These are phyloP conservation scores for Calendula officinalis DNA, from an alignment of 129 eudicot genomes.

Conservation along the genomic window DNA sequence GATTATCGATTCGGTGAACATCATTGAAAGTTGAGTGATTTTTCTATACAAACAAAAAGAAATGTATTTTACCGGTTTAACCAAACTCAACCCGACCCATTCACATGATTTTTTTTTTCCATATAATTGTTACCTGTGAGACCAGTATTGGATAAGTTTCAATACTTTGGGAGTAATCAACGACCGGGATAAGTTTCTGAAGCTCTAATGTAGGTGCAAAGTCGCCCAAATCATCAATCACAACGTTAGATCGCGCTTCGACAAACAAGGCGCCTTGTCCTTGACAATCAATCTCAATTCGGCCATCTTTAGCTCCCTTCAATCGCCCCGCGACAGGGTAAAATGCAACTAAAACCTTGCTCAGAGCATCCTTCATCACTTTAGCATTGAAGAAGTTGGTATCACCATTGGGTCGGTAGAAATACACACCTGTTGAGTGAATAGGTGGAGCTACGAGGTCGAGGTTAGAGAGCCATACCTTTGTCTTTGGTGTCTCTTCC, in stretches of 20 bases:
- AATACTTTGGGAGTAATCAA: background rate
- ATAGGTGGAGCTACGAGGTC: background rate
- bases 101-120: too few species aligned
- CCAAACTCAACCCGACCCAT: too few species aligned
- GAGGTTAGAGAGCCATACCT: conserved; percentile 4
- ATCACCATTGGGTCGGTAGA: conserved; percentile 9
- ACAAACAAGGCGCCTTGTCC: conserved; percentile 15
- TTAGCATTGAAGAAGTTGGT: conserved; percentile 7
- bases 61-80: too few species aligned
- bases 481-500: background rate
- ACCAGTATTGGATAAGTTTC: background rate
- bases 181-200: background rate
- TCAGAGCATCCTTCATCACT: conserved; percentile 17
- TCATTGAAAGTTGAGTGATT: too few species aligned
- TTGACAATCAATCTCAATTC: conserved; percentile 7
- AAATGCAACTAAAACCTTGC: conserved; percentile 15
- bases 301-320: background rate
- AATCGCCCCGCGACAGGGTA: conserved; percentile 19
- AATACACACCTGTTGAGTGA: background rate
- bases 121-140: background rate
- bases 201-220: conserved; percentile 10
- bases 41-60: too few species aligned
- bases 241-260: background rate
- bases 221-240: conserved; percentile 14
- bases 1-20: too few species aligned